Base-by-base conservation (phyloP, 352 stramenopile species). In the Phytophthora podocarpi region DNA sequence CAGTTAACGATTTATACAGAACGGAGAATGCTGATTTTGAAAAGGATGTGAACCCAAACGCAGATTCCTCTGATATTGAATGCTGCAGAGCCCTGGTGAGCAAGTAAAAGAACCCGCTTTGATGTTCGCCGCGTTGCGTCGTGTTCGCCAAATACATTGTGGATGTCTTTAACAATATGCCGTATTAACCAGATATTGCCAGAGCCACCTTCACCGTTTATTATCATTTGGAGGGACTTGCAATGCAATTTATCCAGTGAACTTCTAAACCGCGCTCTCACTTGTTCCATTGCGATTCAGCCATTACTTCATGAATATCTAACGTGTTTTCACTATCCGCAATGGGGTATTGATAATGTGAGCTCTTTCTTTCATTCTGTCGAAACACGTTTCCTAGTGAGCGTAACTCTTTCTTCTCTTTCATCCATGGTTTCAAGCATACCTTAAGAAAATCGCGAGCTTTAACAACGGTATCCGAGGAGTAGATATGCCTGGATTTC, bases 11-110 rank as follows among this genome's bases (percentile, higher is more conserved):
- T 37, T 35, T 50, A 21, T 50, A 50, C 10, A 6, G 26, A 4
- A 50, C 26, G 8, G 26, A 50, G 24, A 50, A 50, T 3, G 42
- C 42, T 13, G n/a, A 16, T 50, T 28, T n/a, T 16, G 42, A 26
- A 27, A 50, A 50, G 4, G 13, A 50, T 11, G 24, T 1, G 16
- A 50, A 50, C 20, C 2, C 1, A 18, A 50, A 26, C 15, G 42
- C 26, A 6, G 42, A 50, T 26, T 12, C 16, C 26, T 37, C 37
- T 39, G 8, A 50, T 37, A 36, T 50, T 50, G 12, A n/a, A n/a
- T n/a, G n/a, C n/a, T n/a, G n/a, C n/a, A n/a, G 42, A 37, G 27
- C 42, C 42, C n/a, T 50, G 42, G n/a, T 50, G 42, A 21, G 42
- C 42, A 16, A 50, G 42, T 37, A 50, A 15, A 13, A 50, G 18